Evolutionary conservation across 73 alveolate genomes (phyloP), one percentile per base, ranked within the genome.

Genomic region (Uronychia binucleata): DNA sequence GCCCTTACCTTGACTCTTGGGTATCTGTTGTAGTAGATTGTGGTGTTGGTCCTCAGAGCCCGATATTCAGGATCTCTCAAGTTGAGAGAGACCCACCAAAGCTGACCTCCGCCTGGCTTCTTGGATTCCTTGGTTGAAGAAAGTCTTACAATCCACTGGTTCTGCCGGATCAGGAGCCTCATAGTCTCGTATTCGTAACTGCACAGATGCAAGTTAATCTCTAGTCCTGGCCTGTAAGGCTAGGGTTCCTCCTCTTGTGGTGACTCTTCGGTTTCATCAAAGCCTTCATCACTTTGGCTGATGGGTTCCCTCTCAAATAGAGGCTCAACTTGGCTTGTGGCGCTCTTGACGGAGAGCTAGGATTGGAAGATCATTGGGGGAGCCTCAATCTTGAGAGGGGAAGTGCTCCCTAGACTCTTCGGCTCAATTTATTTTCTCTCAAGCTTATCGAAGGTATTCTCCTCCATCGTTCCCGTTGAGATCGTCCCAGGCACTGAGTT

Each of bases 21-120:
- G 77, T 83, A 83, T 75, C 90, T 31, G 34, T 83, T 83, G 59
- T 75, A 83, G 78, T 82, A 83, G 11, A 75, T 78, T 32, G 74
- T 28, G 30, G 79, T 27, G 33, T 32, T 83, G 26, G 26, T 83
- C 11, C 74, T 79, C 13, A 83, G 58, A 5, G 76, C 77, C 58
- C 34, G 74, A 31, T 83, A 46, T 46, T 46, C 90, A 33, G 59
- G 60, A 30, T 83, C 90, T 26, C 67, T 32, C 26, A 83, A 78
- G 26, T 32, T 1, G 34, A 60, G 74, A 1, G 84, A 81, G 57
- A 60, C 74, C 90, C 90, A 83, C 77, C 57, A 26, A 5, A 83
- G 60, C 27, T 83, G 58, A 13, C 90, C 90, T 26, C 35, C 76
- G 1, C 85, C 90, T 0, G 78, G 77, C 59, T 74, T 60, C 34